A percentile compares a stretch with the other conserved stretches of the same genome.
phyloP scores from a whole-genome alignment of 2,329 filamentous ascomycete species.

The Curvularia sp. region DNA sequence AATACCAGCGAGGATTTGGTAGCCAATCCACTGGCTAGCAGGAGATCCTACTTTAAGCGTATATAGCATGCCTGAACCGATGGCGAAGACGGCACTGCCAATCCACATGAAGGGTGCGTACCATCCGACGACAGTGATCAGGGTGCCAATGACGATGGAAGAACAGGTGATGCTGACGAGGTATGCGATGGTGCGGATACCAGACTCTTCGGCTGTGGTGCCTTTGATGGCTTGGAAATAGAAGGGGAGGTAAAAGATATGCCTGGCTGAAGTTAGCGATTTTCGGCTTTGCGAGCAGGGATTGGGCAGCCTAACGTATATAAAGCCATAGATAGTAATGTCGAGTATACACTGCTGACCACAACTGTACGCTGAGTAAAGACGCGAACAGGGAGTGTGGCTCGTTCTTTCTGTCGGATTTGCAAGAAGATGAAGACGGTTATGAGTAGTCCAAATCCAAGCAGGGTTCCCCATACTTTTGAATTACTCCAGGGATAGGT shows the following conservation, averaged over 20 bases:
- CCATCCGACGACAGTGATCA: constrained; percentile 39
- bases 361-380: constrained; percentile 49
- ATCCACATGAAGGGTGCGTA: constrained; percentile 51
- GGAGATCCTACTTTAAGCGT: constrained; percentile 40
- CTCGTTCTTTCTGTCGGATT: constrained; percentile 37
- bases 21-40: constrained; percentile 49
- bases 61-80: constrained; percentile 50
- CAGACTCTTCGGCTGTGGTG: constrained; percentile 48
- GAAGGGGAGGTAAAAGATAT: constrained; percentile 50
- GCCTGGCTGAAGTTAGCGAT: constrained; percentile 22
- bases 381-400: constrained; percentile 41
- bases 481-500: constrained; percentile 58
- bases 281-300: background rate
- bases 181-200: constrained; percentile 46
- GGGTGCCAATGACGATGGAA: constrained; percentile 37
- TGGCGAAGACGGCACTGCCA: constrained; percentile 44
- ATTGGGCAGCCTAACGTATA: constrained; percentile 38
- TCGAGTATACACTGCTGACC: constrained; percentile 44
- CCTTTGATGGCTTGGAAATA: constrained; percentile 56
- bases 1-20: constrained; percentile 48
- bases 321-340: constrained; percentile 48
- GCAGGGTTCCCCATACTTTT: constrained; percentile 58
- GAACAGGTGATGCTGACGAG: constrained; percentile 39
- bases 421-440: constrained; percentile 53
- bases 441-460: constrained; percentile 57